These are phyloP conservation scores for Solanum hybrid DNA, from an alignment of 305 asterid genomes.

Conservation along the genomic window DNA sequence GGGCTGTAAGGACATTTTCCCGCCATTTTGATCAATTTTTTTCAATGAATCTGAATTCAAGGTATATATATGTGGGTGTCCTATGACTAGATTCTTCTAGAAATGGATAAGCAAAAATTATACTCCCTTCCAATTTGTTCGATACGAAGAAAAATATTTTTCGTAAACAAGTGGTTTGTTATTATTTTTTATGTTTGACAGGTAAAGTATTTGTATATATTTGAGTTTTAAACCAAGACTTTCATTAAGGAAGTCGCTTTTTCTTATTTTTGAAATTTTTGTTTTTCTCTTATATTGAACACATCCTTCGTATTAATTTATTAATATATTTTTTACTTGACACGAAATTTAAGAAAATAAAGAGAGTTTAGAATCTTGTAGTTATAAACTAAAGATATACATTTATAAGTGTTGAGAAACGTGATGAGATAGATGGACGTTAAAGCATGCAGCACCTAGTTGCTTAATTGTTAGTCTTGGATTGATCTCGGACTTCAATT, in stretches of 20 bases:
- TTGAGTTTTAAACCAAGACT: no score
- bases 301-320: no score
- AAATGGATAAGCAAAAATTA: not conserved
- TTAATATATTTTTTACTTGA: no score
- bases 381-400: not conserved
- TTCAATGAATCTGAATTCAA: not conserved
- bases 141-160: not conserved
- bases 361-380: no score
- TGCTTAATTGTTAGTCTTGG: not conserved
- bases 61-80: not conserved
- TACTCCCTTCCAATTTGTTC: not conserved
- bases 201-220: no score
- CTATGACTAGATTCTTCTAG: not conserved
- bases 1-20: slow-evolving; percentile 31
- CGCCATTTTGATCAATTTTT: slow-evolving; percentile 26
- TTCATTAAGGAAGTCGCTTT: not conserved
- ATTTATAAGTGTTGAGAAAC: no score
- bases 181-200: no score
- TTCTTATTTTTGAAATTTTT: no score
- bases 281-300: not conserved
- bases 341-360: no score
- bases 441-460: not conserved
- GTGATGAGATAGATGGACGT: no score
- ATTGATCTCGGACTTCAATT: not conserved
- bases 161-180: no score